Evolutionary conservation across 371 early-diverging fungal genomes (phyloP).

Genomic region (Actinomortierella wolfii): DNA sequence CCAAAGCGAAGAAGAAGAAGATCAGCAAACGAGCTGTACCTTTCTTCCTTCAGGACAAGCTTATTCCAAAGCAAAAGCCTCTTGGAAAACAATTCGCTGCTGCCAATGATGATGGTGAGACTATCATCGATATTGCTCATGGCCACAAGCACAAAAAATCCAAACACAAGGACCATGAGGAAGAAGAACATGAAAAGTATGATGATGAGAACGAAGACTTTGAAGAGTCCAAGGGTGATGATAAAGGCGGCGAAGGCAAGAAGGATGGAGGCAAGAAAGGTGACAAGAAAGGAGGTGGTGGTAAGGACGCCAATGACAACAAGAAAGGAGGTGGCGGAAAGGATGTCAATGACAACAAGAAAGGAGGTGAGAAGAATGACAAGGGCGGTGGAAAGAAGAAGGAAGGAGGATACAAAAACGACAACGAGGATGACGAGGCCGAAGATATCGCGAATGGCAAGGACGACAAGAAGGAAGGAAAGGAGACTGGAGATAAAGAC

Average conservation of each 20-base stretch:
- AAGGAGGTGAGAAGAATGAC: conserved; percentile 10
- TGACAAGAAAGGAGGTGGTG: conserved; percentile 3
- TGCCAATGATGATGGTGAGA: background rate
- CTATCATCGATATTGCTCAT: conserved; percentile 10
- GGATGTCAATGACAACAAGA: background rate
- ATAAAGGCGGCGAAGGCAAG: conserved; percentile 6
- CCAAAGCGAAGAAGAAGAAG: background rate
- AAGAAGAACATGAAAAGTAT: conserved; percentile 29
- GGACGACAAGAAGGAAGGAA: conserved; percentile 4
- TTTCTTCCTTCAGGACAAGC: too few species aligned
- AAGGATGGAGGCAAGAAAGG: conserved; percentile 10
- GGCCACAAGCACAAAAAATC: background rate
- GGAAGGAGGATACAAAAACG: background rate
- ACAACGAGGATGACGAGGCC: conserved; percentile 6
- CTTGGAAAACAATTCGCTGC: too few species aligned
- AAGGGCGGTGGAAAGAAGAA: conserved; percentile 2
- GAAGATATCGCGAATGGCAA: conserved; percentile 7
- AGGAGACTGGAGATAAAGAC: background rate
- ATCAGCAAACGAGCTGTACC: too few species aligned
- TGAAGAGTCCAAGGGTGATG: conserved; percentile 1
- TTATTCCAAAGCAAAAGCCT: background rate
- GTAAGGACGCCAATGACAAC: conserved; percentile 2
- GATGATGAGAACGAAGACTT: conserved; percentile 10
- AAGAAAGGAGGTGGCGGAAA: background rate
- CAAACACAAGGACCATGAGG: conserved; percentile 17